These are phyloP conservation scores for Musa beccarii DNA, from an alignment of 176 grass and related monocot genomes.

Conservation along the genomic window DNA sequence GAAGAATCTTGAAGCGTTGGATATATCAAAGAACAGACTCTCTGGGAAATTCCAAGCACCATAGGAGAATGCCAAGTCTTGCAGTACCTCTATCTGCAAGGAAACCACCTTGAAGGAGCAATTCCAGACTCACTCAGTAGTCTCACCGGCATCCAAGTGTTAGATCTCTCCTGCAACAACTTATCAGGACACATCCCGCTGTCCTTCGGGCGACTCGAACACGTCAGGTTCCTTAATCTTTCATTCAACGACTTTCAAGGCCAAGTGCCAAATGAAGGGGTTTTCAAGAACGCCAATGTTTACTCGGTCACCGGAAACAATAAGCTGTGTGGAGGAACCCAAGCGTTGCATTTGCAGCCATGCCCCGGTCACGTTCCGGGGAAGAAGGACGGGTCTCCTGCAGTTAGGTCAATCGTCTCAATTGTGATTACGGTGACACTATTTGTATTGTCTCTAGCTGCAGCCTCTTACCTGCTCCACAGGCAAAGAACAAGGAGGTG, in stretches of 20 bases:
- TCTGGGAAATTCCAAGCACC: constrained; percentile 38
- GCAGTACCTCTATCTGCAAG: constrained; percentile 17
- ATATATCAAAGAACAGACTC: constrained; percentile 31
- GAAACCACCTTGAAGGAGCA: constrained; percentile 29
- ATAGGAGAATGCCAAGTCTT: constrained; percentile 28
- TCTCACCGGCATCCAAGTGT: constrained; percentile 23
- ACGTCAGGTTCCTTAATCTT: too few species aligned
- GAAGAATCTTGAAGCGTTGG: constrained; percentile 9
- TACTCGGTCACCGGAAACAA: background rate
- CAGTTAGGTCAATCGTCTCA: too few species aligned
- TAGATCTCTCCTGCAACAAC: too few species aligned
- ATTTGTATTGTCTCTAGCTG: too few species aligned
- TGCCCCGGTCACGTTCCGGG: background rate
- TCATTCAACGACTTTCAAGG: too few species aligned
- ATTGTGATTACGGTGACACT: too few species aligned
- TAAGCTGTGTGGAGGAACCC: background rate
- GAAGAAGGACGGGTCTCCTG: background rate
- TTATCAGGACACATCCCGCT: too few species aligned
- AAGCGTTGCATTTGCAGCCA: background rate
- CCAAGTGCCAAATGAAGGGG: too few species aligned
- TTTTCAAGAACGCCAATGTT: background rate
- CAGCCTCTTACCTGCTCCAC: too few species aligned
- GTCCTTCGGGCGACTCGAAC: too few species aligned
- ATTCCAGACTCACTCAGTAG: constrained; percentile 20
- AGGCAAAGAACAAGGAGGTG: too few species aligned